Evolutionary conservation across 768 basidiomycete genomes (phyloP).

Genomic region (Phaeolepiota aurea): DNA sequence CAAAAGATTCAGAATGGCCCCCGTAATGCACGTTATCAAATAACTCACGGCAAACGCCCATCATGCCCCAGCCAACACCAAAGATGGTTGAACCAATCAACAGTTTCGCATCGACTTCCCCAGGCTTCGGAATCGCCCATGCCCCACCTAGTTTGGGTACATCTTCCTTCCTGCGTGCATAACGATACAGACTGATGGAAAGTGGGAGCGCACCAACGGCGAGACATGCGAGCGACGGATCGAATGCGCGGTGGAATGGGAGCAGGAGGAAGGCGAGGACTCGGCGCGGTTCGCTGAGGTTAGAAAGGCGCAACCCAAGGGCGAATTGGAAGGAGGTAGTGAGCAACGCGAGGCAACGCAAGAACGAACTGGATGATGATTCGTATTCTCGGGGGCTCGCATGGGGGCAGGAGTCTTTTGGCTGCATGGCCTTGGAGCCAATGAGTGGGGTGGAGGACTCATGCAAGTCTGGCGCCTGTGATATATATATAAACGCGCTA

Average conservation of each 20-base stretch:
- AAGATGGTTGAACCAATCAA: constrained; percentile 46
- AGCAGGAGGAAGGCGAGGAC: constrained; percentile 46
- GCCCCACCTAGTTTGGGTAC: constrained; percentile 32
- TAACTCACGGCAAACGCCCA: constrained; percentile 54
- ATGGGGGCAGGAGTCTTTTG: background rate
- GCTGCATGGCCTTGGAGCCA: background rate
- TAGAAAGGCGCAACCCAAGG: constrained; percentile 43
- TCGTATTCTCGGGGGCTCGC: constrained; percentile 7
- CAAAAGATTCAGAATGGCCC: background rate
- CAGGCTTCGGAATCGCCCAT: constrained; percentile 32
- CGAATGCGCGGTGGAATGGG: constrained; percentile 40
- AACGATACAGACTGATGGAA: constrained; percentile 33
- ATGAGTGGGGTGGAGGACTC: background rate
- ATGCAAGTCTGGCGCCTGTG: background rate
- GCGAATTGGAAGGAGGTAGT: constrained; percentile 42
- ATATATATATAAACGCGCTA: background rate
- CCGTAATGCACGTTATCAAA: background rate
- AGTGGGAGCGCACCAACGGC: constrained; percentile 45
- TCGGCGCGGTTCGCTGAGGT: constrained; percentile 38
- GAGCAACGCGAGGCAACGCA: constrained; percentile 31
- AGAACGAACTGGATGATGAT: constrained; percentile 6
- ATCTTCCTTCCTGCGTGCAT: constrained; percentile 21
- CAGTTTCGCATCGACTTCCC: constrained; percentile 34
- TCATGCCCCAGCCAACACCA: constrained; percentile 54
- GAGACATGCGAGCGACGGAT: constrained; percentile 47